Base-by-base conservation (phyloP, 192 early-diverging fungal genomes). In the Mortierella alpina region DNA sequence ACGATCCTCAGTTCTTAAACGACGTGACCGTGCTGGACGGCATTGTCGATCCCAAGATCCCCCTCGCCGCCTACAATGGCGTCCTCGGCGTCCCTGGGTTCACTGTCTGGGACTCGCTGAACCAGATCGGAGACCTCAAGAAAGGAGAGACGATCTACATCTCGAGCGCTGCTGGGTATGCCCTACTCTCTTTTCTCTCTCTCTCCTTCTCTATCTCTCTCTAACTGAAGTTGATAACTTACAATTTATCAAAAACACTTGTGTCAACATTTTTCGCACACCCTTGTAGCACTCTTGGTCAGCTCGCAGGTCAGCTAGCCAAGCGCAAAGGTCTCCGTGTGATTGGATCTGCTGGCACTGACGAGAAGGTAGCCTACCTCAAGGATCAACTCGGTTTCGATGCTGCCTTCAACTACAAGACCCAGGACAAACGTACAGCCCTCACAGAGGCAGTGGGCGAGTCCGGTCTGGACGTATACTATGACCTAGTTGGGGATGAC, bases 391-490 rank as follows among this genome's bases (percentile, higher is more conserved):
- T 91, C 59, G 91, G 91, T 8, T 95, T 93, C 50, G 95, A 98
- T 83, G 93, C 84, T 7, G 96, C 87, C 13, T 94, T 98, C 88
- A 98, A 98, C 86, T 98, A 98, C 91, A 98, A 96, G 78, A 95
- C 89, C 17, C 61, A 58, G 54, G 68, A 71, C 50, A 70, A 59
- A 23, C 68, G 75, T 23, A 51, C 17, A 10, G 75, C 75, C 11
- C 23, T 78, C 13, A 61, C 75, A 2, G 61, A 63, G n/a, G 54
- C 54, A 2, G 62, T 44, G 1, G 75, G 75, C 11, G 22, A 39
- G 8, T 5, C 41, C 2, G 75, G 75, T 2, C 88, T 97, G 61
- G 95, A 97, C 71, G 89, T 97, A 14, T 96, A 96, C 80, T 97
- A 92, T 85, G 95, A 96, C 57, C 90, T 94, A 45, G 93, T 96